Base-by-base conservation (phyloP, 2,329 filamentous ascomycete genomes). In the Aspergillus unguis region DNA sequence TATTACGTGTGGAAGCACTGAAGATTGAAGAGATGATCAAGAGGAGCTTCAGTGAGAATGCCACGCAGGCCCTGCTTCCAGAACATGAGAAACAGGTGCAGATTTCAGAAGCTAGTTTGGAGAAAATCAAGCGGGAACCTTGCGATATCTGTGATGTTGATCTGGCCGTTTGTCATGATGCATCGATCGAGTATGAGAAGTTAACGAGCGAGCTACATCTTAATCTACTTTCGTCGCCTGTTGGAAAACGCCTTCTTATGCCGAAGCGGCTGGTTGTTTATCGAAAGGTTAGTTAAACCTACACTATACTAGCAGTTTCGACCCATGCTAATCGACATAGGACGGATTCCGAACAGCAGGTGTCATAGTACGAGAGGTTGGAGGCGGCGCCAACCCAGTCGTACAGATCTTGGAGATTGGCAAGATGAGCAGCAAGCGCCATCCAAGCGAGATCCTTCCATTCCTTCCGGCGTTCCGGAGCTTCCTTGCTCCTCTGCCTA, bases 11-110 rank as follows among this genome's bases (percentile, higher is more conserved):
- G 2, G 94, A 99, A 71, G 94, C 94, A 2, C 75, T 99, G 59
- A 97, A 96, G 76, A 97, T 99, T 62, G 94, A 99, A 70, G 94
- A 99, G 73, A 99, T 99, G 94, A 99, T 99, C 77, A 99, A 99
- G 80, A 87, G 94, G 60, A 96, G 92, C 70, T 99, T 99, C 78
- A 96, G 92, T 48, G 94, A 99, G 71, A 94, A 99, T 72, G 92
- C 92, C 26, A 97, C 92, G 0, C 94, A 99, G 67, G 92, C 95
- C 57, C 75, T 97, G 9, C 78, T 97, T 1, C 94, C 94, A 0
- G 92, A 97, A 71, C 92, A 97, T 63, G 92, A 99, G 72, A 95
- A 95, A 71, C 88, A 91, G 53, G 90, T 99, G 56, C 91, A 92
- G 68, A 62, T 96, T 2, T 95, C 92, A 0, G 92, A 99, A 70